A percentile compares a stretch with the other conserved stretches of the same genome.
These are phyloP conservation scores for Senecio squalidus DNA, from an alignment of 140 eudicot species.

Conservation along the genomic window DNA sequence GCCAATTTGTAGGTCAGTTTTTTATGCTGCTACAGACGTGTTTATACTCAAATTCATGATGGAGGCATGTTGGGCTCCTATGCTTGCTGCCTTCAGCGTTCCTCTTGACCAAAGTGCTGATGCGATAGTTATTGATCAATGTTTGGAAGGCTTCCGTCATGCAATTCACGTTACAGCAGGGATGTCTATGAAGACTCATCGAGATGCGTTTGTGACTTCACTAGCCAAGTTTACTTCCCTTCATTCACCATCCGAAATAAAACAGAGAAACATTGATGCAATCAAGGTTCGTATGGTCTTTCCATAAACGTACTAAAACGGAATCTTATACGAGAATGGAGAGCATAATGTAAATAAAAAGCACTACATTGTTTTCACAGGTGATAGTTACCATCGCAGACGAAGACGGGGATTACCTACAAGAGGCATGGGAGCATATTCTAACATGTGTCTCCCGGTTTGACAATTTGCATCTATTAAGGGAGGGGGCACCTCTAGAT, in stretches of 20 bases:
- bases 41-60: constrained; percentile 90
- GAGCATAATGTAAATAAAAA: not conserved
- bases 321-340: not conserved
- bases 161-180: constrained; percentile 92
- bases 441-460: constrained; percentile 89
- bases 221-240: constrained; percentile 88
- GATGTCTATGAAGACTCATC: constrained; percentile 94
- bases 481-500: constrained; percentile 97
- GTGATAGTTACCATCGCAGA: constrained; percentile 82
- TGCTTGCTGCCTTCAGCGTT: constrained; percentile 98
- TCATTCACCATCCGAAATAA: constrained; percentile 94
- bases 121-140: constrained; percentile 46
- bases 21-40: constrained; percentile 90
- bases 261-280: constrained; percentile 88
- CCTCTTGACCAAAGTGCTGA: constrained; percentile 94
- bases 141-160: constrained; percentile 87
- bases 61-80: constrained; percentile 98
- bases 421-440: constrained; percentile 98
- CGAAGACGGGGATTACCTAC: constrained; percentile 90
- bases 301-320: constrained; percentile 3
- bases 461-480: constrained; percentile 87
- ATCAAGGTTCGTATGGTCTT: constrained; percentile 63
- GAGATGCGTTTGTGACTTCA: constrained; percentile 93
- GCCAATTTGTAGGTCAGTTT: constrained; percentile 82
- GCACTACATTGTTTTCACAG: constrained; percentile 33